Percentiles rank a stretch among this genome's conserved stretches.
Conservation (phyloP, 106 monocot species). For the Acorus gramineus region DNA sequence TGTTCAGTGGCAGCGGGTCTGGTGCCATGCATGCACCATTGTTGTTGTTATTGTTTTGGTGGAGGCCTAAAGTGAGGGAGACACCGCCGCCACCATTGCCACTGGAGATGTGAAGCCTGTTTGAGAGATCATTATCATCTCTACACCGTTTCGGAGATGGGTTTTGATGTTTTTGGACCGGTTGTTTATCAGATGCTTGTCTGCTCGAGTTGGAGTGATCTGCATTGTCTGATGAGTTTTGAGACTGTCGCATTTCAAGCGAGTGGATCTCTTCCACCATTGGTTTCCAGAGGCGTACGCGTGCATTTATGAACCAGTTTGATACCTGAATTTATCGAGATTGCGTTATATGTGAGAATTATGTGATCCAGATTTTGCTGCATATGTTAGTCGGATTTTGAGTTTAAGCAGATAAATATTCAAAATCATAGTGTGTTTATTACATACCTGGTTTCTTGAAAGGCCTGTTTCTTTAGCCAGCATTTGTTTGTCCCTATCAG, state of each 20-base stretch:
- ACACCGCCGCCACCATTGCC: constrained; percentile 24
- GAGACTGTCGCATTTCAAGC: constrained; percentile 34
- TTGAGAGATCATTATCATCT: constrained; percentile 1
- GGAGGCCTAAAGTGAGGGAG: constrained; percentile 65
- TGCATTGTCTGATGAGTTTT: neutral
- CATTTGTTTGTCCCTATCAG: constrained; percentile 82
- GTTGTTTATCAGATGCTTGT: constrained; percentile 7
- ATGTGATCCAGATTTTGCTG: neutral
- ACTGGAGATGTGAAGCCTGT: constrained; percentile 2
- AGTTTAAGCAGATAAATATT: too few relatives aligned
- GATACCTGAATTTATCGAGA: constrained; percentile 35
- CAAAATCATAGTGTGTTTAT: too few relatives aligned
- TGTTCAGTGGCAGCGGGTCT: constrained; percentile 30
- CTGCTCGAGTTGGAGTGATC: constrained; percentile 2
- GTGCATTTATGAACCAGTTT: constrained; percentile 86
- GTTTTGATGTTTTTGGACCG: constrained; percentile 1
- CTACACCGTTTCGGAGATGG: constrained; percentile 19
- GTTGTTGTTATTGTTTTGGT: constrained; percentile 26
- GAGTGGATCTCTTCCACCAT: constrained; percentile 83
- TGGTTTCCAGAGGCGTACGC: constrained; percentile 78
- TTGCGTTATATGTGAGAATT: too few relatives aligned
- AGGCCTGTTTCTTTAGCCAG: constrained; percentile 80
- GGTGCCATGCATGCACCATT: constrained; percentile 17
- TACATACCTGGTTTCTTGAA: constrained; percentile 70
- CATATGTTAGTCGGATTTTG: neutral